Evolutionary conservation across 2,329 filamentous ascomycete species (phyloP).

Genomic region (Xylariaceae sp.): DNA sequence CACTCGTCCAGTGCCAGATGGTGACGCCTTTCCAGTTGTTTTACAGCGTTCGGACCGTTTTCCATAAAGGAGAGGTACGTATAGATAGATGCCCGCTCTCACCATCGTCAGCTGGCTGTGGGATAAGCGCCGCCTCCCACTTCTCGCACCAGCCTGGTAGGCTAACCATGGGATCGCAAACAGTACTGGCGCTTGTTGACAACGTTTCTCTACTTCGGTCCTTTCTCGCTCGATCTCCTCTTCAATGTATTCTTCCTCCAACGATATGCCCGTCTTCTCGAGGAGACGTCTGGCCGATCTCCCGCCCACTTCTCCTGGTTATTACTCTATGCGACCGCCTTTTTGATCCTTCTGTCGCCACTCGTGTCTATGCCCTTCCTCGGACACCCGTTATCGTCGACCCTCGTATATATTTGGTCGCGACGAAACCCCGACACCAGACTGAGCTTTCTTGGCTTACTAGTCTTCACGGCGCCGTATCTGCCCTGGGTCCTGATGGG

Average conservation of each 20-base stretch:
- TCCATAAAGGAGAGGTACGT: constrained; percentile 80
- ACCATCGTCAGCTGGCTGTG: not conserved
- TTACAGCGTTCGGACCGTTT: constrained; percentile 91
- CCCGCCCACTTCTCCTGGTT: constrained; percentile 95
- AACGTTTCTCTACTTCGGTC: constrained; percentile 96
- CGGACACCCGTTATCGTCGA: constrained; percentile 87
- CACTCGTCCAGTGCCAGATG: constrained; percentile 88
- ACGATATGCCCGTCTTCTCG: constrained; percentile 88
- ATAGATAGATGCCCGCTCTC: constrained; percentile 6
- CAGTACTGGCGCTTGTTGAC: constrained; percentile 96
- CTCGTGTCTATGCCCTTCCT: constrained; percentile 89
- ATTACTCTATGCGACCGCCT: constrained; percentile 74
- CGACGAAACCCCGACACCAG: constrained; percentile 87
- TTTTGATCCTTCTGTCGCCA: constrained; percentile 75
- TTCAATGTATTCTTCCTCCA: constrained; percentile 99
- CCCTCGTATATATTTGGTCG: constrained; percentile 96
- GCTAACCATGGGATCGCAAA: constrained; percentile 15
- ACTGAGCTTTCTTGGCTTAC: constrained; percentile 79
- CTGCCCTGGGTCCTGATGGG: constrained; percentile 93
- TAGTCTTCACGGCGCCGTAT: constrained; percentile 91
- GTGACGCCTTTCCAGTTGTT: constrained; percentile 93
- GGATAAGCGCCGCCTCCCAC: not conserved
- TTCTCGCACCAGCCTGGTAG: constrained; percentile 1
- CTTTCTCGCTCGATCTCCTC: constrained; percentile 85
- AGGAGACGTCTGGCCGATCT: constrained; percentile 87